Percentiles rank a stretch among this genome's conserved stretches.
Conservation (phyloP, 2,329 filamentous ascomycete species). For the Emergomyces orientalis region DNA sequence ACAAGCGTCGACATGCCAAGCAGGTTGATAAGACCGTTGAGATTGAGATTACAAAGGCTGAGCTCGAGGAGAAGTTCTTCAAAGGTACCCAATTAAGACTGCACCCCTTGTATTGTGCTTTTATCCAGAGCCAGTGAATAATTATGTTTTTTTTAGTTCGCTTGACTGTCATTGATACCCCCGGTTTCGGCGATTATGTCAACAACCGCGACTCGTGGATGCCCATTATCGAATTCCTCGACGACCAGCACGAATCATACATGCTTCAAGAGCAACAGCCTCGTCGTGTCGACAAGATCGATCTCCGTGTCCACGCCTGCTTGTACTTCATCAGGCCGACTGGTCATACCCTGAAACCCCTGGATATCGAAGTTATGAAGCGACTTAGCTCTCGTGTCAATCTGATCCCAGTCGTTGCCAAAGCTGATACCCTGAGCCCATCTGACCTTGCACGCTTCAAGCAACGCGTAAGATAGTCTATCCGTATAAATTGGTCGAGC, state of each 20-base stretch:
- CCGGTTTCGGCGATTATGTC: constrained; percentile 98
- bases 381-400: constrained; percentile 96
- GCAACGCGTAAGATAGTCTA: constrained; percentile 59
- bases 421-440: constrained; percentile 95
- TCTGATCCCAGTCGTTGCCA: constrained; percentile 94
- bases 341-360: constrained; percentile 93
- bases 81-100: constrained; percentile 61
- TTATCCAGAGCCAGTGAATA: background rate
- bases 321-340: constrained; percentile 99
- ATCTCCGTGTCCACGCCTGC: constrained; percentile 95
- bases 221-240: constrained; percentile 98
- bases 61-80: constrained; percentile 99
- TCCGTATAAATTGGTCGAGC: background rate
- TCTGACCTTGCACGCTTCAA: constrained; percentile 89
- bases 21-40: constrained; percentile 99
- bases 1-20: constrained; percentile 98
- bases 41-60: constrained; percentile 99
- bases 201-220: constrained; percentile 99
- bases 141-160: constrained; percentile 55
- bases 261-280: constrained; percentile 99
- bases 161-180: constrained; percentile 96
- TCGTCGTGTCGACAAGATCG: constrained; percentile 95
- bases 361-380: constrained; percentile 99
- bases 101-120: background rate
- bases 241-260: constrained; percentile 99